Evolutionary conservation across 371 early-diverging fungal genomes (phyloP).

Genomic region (Rhizopus stolonifer): DNA sequence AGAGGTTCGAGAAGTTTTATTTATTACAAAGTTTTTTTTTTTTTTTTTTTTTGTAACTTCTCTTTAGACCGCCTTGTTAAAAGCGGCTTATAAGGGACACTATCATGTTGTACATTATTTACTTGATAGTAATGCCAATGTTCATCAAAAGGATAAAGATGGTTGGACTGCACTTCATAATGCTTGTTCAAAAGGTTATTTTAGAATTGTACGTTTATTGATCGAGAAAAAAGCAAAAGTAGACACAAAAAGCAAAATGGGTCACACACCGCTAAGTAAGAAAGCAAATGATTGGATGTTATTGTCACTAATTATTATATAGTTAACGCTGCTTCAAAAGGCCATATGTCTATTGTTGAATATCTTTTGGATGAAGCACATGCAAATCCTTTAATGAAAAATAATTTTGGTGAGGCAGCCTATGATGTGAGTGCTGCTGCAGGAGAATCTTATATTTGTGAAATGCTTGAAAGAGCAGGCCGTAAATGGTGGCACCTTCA

Average conservation of each 20-base stretch:
- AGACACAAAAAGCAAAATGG: conserved; percentile 65
- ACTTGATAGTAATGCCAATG: conserved; percentile 62
- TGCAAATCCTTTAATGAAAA: conserved; percentile 68
- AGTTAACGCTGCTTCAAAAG: conserved; percentile 82
- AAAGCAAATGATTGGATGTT: not conserved
- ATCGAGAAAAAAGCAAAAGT: conserved; percentile 60
- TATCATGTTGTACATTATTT: conserved; percentile 63
- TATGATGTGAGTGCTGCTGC: conserved; percentile 80
- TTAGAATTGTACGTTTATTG: conserved; percentile 60
- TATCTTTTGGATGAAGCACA: conserved; percentile 61
- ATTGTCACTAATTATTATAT: not conserved
- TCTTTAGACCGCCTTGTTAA: conserved; percentile 74
- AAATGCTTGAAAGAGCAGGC: conserved; percentile 64
- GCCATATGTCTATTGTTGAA: conserved; percentile 64
- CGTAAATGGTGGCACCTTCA: conserved; percentile 41
- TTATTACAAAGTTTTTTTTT: too few species aligned
- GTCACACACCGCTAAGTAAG: conserved; percentile 80
- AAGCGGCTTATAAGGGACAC: conserved; percentile 77
- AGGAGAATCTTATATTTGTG: conserved; percentile 62
- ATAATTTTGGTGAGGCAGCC: conserved; percentile 74
- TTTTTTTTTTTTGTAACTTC: not conserved
- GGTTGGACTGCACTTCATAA: conserved; percentile 90
- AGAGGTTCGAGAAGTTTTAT: too few species aligned
- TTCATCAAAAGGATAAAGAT: conserved; percentile 71
- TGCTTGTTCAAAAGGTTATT: conserved; percentile 64